phyloP scores from a whole-genome alignment of 2,329 filamentous ascomycete species.

The Botrytis elliptica region DNA sequence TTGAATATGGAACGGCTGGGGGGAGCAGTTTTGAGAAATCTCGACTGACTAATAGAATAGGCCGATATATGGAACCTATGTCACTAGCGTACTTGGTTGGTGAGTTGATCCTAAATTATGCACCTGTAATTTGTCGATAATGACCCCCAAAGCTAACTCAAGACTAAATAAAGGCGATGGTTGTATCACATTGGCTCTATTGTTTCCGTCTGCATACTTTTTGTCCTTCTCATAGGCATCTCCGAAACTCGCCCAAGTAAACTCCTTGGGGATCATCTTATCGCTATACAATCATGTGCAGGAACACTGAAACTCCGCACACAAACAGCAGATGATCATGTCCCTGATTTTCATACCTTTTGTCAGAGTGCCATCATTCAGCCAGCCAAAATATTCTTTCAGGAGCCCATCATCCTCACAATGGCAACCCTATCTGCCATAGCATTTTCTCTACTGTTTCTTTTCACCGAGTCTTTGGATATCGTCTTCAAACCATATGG shows the following conservation, averaged over 20 bases:
- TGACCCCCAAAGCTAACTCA: not conserved
- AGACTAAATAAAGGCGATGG: conserved; percentile 42
- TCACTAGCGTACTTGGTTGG: conserved; percentile 43
- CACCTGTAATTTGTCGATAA: not conserved
- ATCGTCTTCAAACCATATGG: conserved; percentile 43
- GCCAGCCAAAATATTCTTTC: conserved; percentile 46
- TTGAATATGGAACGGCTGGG: not conserved
- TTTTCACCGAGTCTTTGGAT: conserved; percentile 47
- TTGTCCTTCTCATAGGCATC: conserved; percentile 42
- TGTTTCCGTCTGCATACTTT: conserved; percentile 41
- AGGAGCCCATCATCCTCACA: conserved; percentile 48
- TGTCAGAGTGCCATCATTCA: conserved; percentile 43
- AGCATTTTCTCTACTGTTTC: conserved; percentile 48
- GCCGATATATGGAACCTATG: conserved; percentile 46
- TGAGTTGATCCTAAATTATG: conserved; percentile 25
- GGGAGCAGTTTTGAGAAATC: not conserved
- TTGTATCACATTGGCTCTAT: conserved; percentile 45
- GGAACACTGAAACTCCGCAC: conserved; percentile 35
- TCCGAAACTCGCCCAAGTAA: conserved; percentile 47
- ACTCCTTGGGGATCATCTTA: conserved; percentile 42
- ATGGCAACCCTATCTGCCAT: conserved; percentile 46
- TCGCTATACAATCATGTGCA: conserved; percentile 24
- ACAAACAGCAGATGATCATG: conserved; percentile 42
- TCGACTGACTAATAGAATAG: conserved; percentile 35
- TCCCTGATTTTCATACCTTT: conserved; percentile 42